Evolutionary conservation across 495 filamentous ascomycete genomes (phyloP).

Genomic region (Talaromyces ruber): DNA sequence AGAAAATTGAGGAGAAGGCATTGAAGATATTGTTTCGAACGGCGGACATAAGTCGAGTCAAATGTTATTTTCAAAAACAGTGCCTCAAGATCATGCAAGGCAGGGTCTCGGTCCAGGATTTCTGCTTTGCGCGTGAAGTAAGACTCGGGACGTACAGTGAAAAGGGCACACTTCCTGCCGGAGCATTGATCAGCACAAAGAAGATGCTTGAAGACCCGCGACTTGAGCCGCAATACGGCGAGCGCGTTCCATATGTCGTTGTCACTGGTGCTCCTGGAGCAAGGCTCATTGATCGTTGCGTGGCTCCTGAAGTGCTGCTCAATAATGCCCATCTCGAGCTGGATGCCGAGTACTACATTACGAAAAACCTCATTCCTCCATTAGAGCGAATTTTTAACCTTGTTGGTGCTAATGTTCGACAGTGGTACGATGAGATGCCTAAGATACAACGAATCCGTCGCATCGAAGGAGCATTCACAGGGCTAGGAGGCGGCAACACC

Average conservation of each 20-base stretch:
- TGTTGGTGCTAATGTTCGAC: constrained; percentile 82
- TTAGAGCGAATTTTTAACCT: constrained; percentile 96
- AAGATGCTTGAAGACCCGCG: constrained; percentile 80
- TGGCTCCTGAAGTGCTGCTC: constrained; percentile 78
- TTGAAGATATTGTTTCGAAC: constrained; percentile 86
- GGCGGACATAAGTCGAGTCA: constrained; percentile 80
- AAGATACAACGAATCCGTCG: constrained; percentile 68
- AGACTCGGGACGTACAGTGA: constrained; percentile 85
- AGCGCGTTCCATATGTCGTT: constrained; percentile 91
- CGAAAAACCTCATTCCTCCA: constrained; percentile 90
- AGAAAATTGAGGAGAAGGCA: constrained; percentile 95
- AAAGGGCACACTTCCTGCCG: constrained; percentile 69
- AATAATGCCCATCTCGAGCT: constrained; percentile 66
- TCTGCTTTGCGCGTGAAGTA: constrained; percentile 89
- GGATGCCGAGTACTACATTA: constrained; percentile 96
- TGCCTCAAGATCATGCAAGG: constrained; percentile 91
- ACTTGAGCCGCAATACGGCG: constrained; percentile 88
- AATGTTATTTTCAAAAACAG: constrained; percentile 82
- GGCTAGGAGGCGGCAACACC: constrained; percentile 2
- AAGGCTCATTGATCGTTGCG: constrained; percentile 79
- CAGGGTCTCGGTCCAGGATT: constrained; percentile 84
- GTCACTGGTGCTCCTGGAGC: constrained; percentile 80
- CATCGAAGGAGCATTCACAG: constrained; percentile 30
- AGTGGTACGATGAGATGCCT: constrained; percentile 97
- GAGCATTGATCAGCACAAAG: constrained; percentile 75